phyloP scores from a whole-genome alignment of 371 early-diverging fungal species.

The Mortierella polycephala region DNA sequence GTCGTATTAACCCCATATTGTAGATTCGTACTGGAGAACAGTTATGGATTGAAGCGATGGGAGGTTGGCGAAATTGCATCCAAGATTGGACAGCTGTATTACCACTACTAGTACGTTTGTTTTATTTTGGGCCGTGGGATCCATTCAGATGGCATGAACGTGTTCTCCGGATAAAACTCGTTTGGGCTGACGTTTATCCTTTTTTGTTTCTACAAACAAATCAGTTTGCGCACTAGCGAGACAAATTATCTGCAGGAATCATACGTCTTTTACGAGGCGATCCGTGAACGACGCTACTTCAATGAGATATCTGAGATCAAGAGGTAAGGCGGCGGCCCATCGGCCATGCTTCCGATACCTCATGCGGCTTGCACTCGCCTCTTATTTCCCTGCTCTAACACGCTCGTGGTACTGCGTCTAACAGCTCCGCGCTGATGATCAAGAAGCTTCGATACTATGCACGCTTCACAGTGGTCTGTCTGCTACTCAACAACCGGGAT shows the following conservation, averaged over 20 bases:
- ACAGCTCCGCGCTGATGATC: conserved; percentile 89
- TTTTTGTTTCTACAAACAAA: neutral
- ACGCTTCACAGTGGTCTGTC: conserved; percentile 94
- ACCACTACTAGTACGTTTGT: conserved; percentile 81
- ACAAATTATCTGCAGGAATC: conserved; percentile 95
- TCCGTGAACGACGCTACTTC: conserved; percentile 94
- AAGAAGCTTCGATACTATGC: conserved; percentile 97
- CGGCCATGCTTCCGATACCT: too few species aligned
- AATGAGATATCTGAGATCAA: conserved; percentile 91
- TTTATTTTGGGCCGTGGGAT: neutral
- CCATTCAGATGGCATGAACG: neutral
- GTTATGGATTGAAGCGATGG: conserved; percentile 95
- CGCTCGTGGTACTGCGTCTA: neutral
- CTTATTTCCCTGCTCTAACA: neutral
- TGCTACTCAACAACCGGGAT: conserved; percentile 86
- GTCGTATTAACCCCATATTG: neutral
- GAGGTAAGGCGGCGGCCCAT: conserved; percentile 63
- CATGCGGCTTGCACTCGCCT: neutral
- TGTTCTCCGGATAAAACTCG: conserved; percentile 13
- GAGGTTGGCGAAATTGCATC: conserved; percentile 98
- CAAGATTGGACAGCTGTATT: conserved; percentile 95
- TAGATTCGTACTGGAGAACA: conserved; percentile 85
- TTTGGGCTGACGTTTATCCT: neutral
- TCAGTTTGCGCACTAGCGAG: conserved; percentile 90
- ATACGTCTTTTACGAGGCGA: conserved; percentile 95